phyloP scores from a whole-genome alignment of 2,329 filamentous ascomycete genomes.

The Claviceps sp. region DNA sequence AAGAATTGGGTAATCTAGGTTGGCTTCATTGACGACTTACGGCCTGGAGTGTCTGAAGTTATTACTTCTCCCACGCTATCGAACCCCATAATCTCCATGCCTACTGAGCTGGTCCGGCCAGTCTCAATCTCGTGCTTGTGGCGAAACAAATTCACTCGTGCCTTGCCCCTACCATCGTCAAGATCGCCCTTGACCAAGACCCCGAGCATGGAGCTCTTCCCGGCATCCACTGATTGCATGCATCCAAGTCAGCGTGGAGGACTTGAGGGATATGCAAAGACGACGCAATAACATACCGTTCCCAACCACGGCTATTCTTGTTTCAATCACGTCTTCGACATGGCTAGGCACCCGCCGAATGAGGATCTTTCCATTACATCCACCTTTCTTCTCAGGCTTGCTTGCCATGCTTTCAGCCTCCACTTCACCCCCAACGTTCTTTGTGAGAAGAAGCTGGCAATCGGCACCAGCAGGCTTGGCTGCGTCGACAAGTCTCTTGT shows the following conservation, averaged over 20 bases:
- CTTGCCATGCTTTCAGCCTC: constrained; percentile 49
- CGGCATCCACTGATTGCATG: constrained; percentile 59
- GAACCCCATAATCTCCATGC: constrained; percentile 98
- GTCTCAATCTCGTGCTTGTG: constrained; percentile 98
- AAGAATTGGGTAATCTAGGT: neutral
- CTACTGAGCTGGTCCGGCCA: constrained; percentile 87
- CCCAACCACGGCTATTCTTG: constrained; percentile 88
- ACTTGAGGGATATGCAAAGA: too few species aligned
- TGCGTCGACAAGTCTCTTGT: constrained; percentile 50
- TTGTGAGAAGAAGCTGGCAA: constrained; percentile 74
- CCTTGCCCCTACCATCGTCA: constrained; percentile 87
- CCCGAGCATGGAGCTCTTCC: constrained; percentile 91
- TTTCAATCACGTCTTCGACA: constrained; percentile 86
- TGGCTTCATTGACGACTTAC: constrained; percentile 35
- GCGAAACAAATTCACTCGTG: constrained; percentile 87
- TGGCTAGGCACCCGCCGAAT: constrained; percentile 60
- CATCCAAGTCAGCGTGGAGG: neutral
- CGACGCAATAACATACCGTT: constrained; percentile 46
- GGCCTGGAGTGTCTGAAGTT: constrained; percentile 65
- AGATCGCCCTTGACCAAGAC: constrained; percentile 91
- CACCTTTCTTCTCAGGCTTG: constrained; percentile 52
- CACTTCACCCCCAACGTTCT: constrained; percentile 67
- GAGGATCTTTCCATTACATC: constrained; percentile 74
- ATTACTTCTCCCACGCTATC: constrained; percentile 77
- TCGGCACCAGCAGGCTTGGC: constrained; percentile 56